These are phyloP conservation scores for Chenopodium formosanum DNA, from an alignment of 148 eudicot genomes.

Conservation along the genomic window DNA sequence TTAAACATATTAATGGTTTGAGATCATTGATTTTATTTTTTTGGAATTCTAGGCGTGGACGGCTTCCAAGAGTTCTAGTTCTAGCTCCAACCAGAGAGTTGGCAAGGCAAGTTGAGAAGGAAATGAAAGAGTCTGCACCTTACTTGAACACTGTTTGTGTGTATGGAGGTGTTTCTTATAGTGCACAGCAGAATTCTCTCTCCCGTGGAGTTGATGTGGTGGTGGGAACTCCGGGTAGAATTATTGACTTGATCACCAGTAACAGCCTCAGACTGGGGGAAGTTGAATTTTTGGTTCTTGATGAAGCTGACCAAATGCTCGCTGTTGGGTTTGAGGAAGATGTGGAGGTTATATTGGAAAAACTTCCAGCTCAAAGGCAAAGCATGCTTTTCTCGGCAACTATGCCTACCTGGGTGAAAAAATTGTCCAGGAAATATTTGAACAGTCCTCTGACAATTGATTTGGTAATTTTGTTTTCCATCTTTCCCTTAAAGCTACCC, in stretches of 20 bases:
- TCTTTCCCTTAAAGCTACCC: background rate
- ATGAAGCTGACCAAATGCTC: slow-evolving; percentile 99
- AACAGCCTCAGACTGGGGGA: slow-evolving; percentile 75
- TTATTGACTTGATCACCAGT: slow-evolving; percentile 75
- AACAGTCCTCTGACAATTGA: slow-evolving; percentile 85
- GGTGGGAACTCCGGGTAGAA: slow-evolving; percentile 97
- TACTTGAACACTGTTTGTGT: slow-evolving; percentile 89
- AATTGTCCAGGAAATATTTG: slow-evolving; percentile 76
- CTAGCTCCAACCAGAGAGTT: slow-evolving; percentile 97
- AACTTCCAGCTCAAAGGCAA: slow-evolving; percentile 78
- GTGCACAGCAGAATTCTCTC: slow-evolving; percentile 67
- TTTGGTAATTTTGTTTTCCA: slow-evolving; percentile 44
- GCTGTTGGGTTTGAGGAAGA: slow-evolving; percentile 99
- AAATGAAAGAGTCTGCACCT: slow-evolving; percentile 94
- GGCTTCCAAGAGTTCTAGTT: slow-evolving; percentile 81
- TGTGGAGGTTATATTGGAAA: slow-evolving; percentile 75
- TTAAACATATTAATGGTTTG: background rate
- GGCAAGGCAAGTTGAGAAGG: slow-evolving; percentile 95
- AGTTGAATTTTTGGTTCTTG: slow-evolving; percentile 84
- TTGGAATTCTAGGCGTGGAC: slow-evolving; percentile 58
- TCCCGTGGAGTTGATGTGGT: slow-evolving; percentile 95
- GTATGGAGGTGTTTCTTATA: slow-evolving; percentile 93
- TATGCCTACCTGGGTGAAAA: slow-evolving; percentile 95
- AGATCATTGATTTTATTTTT: slow-evolving; percentile 20
- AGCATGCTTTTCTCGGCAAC: slow-evolving; percentile 99